Percentiles rank a stretch among this genome's conserved stretches.
These are phyloP conservation scores for Podospora bellae-mahoneyi DNA, from an alignment of 495 filamentous ascomycete species.

Conservation along the genomic window DNA sequence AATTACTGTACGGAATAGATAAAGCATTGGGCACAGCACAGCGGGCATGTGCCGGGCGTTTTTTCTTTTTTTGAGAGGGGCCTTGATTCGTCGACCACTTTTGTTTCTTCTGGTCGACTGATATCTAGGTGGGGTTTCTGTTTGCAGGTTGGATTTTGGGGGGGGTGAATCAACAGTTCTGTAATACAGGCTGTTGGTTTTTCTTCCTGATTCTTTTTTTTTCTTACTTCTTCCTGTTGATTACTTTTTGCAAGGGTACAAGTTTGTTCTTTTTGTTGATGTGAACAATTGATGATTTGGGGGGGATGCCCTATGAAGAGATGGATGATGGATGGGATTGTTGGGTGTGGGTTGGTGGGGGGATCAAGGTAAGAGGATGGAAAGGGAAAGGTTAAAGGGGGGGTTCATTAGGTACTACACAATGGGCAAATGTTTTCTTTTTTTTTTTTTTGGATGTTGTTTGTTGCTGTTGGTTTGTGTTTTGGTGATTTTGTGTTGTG, in stretches of 20 bases:
- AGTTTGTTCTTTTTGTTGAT: neutral
- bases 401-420: neutral
- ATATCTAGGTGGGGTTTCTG: neutral
- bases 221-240: neutral
- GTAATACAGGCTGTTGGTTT: neutral
- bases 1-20: neutral
- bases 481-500: neutral
- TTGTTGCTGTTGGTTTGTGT: neutral
- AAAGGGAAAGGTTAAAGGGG: neutral
- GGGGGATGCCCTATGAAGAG: neutral
- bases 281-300: neutral
- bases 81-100: neutral
- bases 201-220: neutral
- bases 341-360: too few species aligned
- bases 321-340: neutral
- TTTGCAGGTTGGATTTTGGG: neutral
- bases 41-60: neutral
- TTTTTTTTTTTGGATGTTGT: neutral
- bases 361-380: neutral
- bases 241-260: slow-evolving; percentile 4
- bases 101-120: neutral
- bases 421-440: neutral
- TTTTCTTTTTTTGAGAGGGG: neutral
- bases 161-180: neutral
- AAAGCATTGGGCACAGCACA: slow-evolving; percentile 3